Evolutionary conservation across 345 rosid genomes (phyloP).

Genomic region (Cardiospermum halicacabum): DNA sequence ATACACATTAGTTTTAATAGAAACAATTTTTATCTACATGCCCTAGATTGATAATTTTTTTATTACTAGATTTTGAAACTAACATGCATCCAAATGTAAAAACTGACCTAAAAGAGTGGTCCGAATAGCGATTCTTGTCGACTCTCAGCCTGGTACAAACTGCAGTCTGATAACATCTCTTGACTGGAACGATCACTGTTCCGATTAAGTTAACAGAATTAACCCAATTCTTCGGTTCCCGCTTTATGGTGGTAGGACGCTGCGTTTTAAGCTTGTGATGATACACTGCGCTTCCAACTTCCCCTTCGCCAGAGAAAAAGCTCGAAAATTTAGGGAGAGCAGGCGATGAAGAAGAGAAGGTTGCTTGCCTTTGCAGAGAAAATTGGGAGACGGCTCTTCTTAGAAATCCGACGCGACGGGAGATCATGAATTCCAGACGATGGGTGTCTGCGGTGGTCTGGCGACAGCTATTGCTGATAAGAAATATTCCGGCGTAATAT

Average conservation of each 20-base stretch:
- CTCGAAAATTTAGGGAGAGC: constrained; percentile 22
- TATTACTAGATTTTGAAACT: too few relatives aligned
- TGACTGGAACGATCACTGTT: constrained; percentile 33
- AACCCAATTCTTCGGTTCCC: constrained; percentile 21
- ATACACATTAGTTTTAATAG: background rate
- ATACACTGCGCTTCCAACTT: constrained; percentile 39
- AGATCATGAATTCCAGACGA: constrained; percentile 30
- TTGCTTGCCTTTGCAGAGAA: constrained; percentile 18
- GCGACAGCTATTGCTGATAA: background rate
- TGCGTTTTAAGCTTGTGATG: constrained; percentile 45
- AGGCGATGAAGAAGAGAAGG: constrained; percentile 17
- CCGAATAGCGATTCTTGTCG: constrained; percentile 22
- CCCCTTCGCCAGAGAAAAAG: constrained; percentile 28
- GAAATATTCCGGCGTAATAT: background rate
- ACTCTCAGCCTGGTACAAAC: constrained; percentile 42
- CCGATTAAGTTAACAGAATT: constrained; percentile 64
- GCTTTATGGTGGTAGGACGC: constrained; percentile 42
- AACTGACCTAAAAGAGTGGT: constrained; percentile 45
- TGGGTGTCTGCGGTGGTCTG: background rate
- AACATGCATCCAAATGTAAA: constrained; percentile 5
- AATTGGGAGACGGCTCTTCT: constrained; percentile 24
- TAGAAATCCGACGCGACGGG: constrained; percentile 20
- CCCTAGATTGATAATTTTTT: too few relatives aligned
- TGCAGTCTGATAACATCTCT: constrained; percentile 20
- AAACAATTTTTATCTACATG: too few relatives aligned